Percentiles rank a stretch among this genome's conserved stretches.
phyloP scores from a whole-genome alignment of 2,329 filamentous ascomycete genomes.

The Neofusicoccum sp. region DNA sequence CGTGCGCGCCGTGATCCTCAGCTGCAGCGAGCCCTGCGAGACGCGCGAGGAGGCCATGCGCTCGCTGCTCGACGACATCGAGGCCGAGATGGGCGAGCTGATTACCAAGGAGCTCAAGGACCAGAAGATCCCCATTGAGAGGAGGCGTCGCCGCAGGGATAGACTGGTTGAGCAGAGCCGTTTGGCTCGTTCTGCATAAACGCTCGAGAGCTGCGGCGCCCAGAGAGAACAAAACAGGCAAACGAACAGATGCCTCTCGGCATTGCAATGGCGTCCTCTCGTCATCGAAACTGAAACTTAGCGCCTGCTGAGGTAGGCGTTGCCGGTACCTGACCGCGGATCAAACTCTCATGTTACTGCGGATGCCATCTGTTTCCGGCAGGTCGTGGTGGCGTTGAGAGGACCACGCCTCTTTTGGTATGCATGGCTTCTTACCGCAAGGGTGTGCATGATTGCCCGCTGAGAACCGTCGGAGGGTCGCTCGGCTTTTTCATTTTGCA shows the following conservation, averaged over 20 bases:
- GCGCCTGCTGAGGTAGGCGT: neutral
- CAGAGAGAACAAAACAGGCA: neutral
- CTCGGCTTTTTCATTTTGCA: neutral
- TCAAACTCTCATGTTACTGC: constrained; percentile 6
- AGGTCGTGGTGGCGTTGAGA: neutral
- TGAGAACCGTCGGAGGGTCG: neutral
- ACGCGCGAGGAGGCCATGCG: constrained; percentile 17
- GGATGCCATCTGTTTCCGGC: neutral
- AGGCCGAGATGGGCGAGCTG: constrained; percentile 18
- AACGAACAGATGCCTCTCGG: constrained; percentile 3
- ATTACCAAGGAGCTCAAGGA: constrained; percentile 19
- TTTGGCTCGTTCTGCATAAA: constrained; percentile 11
- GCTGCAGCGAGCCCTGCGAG: constrained; percentile 17
- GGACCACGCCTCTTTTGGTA: constrained; percentile 1
- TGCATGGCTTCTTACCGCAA: neutral
- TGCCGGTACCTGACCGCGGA: neutral
- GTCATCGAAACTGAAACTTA: neutral
- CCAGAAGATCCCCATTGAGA: constrained; percentile 17
- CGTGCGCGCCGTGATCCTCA: constrained; percentile 12
- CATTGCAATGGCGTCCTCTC: neutral
- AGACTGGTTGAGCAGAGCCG: constrained; percentile 17
- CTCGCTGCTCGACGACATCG: constrained; percentile 17
- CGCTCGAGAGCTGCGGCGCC: neutral
- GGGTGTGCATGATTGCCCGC: neutral
- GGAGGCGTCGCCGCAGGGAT: constrained; percentile 14